Conservation (phyloP, 257 asterid species). For the Hygrophila difformis region DNA sequence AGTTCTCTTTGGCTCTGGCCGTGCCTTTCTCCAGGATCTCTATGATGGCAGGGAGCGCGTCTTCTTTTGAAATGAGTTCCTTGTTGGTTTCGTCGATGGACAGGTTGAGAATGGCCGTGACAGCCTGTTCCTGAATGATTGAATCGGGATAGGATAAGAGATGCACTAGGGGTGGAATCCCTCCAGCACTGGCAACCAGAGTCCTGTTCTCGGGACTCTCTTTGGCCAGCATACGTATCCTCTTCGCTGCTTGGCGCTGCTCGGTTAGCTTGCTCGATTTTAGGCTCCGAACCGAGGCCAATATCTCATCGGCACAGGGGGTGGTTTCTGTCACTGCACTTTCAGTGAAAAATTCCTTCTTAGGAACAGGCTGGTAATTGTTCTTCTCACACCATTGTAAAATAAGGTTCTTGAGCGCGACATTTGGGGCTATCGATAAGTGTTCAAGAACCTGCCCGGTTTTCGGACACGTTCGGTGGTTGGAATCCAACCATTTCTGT, state of each 20-base stretch:
- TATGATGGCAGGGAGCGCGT: conserved; percentile 53
- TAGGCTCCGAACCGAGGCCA: conserved; percentile 31
- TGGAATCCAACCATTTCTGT: conserved; percentile 61
- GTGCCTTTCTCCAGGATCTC: conserved; percentile 27
- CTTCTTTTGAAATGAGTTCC: conserved; percentile 49
- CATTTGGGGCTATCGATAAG: conserved; percentile 55
- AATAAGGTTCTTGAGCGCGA: conserved; percentile 67
- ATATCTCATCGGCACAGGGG: conserved; percentile 21
- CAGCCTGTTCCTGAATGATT: conserved; percentile 73
- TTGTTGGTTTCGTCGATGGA: conserved; percentile 84
- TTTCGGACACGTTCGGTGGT: conserved; percentile 69
- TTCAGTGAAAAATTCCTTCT: conserved; percentile 16
- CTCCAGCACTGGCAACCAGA: conserved; percentile 53
- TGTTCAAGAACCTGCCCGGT: conserved; percentile 54
- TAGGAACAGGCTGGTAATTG: conserved; percentile 41
- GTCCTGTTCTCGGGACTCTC: conserved; percentile 59
- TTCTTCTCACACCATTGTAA: conserved; percentile 66
- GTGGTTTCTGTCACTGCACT: conserved; percentile 11
- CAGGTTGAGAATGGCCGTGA: conserved; percentile 69
- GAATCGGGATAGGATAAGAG: conserved; percentile 73
- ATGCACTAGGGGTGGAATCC: conserved; percentile 53
- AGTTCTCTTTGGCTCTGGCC: conserved; percentile 5
- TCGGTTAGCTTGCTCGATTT: conserved; percentile 51
- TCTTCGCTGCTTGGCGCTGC: conserved; percentile 55
- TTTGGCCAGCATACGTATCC: conserved; percentile 66